These are phyloP conservation scores for Monosporascus cannonballus DNA, from an alignment of 2,329 filamentous ascomycete genomes.

Conservation along the genomic window DNA sequence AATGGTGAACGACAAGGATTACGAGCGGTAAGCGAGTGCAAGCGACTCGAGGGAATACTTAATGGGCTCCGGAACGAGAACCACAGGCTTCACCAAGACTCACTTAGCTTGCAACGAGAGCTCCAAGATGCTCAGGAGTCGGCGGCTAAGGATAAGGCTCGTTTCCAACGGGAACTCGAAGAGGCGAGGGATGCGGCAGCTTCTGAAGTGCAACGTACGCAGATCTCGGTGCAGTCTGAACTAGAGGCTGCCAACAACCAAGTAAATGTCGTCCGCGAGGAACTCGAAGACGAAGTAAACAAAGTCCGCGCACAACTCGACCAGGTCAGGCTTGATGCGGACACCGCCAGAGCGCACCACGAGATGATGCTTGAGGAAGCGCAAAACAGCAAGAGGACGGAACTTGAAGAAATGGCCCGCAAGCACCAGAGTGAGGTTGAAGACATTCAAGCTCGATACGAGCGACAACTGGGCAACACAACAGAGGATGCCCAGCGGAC, in stretches of 20 bases:
- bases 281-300: constrained; percentile 73
- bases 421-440: constrained; percentile 66
- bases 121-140: constrained; percentile 77
- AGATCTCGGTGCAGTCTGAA: constrained; percentile 72
- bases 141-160: constrained; percentile 40
- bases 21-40: constrained; percentile 56
- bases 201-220: constrained; percentile 74
- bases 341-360: constrained; percentile 72
- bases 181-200: constrained; percentile 76
- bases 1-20: constrained; percentile 59
- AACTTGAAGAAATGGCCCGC: constrained; percentile 34
- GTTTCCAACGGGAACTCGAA: constrained; percentile 74
- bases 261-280: constrained; percentile 74
- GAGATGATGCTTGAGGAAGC: constrained; percentile 83
- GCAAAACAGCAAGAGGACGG: constrained; percentile 58
- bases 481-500: constrained; percentile 76
- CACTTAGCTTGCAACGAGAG: constrained; percentile 68
- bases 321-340: constrained; percentile 68
- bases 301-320: constrained; percentile 72
- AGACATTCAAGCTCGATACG: constrained; percentile 69
- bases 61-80: constrained; percentile 60
- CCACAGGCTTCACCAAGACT: constrained; percentile 63
- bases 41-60: constrained; percentile 51
- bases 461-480: constrained; percentile 65
- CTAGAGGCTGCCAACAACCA: constrained; percentile 80